These are phyloP conservation scores for Barbatosphaeria neglecta DNA, from an alignment of 495 filamentous ascomycete species.

Conservation along the genomic window DNA sequence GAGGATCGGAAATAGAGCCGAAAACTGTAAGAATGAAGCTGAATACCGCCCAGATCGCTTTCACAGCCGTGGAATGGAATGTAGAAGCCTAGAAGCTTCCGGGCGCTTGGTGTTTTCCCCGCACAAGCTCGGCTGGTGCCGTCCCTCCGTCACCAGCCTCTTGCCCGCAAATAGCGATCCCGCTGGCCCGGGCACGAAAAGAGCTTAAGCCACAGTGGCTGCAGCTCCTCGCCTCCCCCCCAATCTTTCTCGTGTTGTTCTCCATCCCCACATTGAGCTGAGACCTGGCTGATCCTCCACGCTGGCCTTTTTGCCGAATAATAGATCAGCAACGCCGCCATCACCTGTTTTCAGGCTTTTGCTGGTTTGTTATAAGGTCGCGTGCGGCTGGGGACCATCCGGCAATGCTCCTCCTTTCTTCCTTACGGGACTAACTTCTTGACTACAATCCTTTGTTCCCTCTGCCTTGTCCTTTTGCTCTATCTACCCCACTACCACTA, in stretches of 20 bases:
- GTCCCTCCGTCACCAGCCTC: no score
- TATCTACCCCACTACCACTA: not conserved
- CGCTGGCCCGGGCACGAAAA: not conserved
- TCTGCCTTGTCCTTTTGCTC: not conserved
- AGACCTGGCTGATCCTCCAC: slow-evolving; percentile 10
- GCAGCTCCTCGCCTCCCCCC: not conserved
- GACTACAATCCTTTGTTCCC: not conserved
- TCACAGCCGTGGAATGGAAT: no score
- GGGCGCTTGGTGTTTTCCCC: no score
- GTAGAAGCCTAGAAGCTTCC: no score
- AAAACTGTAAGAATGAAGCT: no score
- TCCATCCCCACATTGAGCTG: not conserved
- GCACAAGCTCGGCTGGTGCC: no score
- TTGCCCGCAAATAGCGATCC: no score
- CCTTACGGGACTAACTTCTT: no score
- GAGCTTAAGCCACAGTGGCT: slow-evolving; percentile 1
- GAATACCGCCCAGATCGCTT: no score
- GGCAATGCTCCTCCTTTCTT: not conserved
- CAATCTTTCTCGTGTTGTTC: not conserved
- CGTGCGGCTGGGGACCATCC: no score
- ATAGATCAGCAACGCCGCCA: not conserved
- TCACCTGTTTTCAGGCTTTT: not conserved
- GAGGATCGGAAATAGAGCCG: no score
- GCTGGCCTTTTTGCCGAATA: slow-evolving; percentile 22
- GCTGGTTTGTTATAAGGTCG: not conserved